phyloP scores from a whole-genome alignment of 2,329 filamentous ascomycete species.

The Diaporthe capsici region DNA sequence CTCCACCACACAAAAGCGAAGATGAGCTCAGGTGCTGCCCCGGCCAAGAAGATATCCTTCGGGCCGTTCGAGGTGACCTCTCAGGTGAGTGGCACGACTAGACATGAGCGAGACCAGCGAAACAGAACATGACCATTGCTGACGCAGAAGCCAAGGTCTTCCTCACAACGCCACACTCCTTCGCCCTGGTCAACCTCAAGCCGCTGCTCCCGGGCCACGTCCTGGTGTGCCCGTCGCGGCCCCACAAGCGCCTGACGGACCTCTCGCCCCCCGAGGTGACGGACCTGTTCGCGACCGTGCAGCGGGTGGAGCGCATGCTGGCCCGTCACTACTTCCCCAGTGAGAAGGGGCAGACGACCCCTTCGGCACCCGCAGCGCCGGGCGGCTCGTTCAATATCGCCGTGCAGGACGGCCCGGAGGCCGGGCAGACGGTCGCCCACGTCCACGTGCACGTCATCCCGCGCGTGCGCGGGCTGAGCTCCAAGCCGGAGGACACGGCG shows the following conservation, averaged over 20 bases:
- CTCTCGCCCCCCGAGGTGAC: conserved; percentile 78
- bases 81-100: conserved; percentile 66
- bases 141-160: conserved; percentile 76
- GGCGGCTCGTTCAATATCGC: conserved; percentile 88
- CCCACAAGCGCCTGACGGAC: conserved; percentile 81
- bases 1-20: conserved; percentile 29
- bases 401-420: conserved; percentile 91
- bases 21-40: conserved; percentile 37
- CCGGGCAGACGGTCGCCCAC: conserved; percentile 94
- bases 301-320: conserved; percentile 84
- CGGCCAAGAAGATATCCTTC: conserved; percentile 68
- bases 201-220: conserved; percentile 94
- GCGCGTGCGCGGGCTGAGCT: conserved; percentile 70
- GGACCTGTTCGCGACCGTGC: conserved; percentile 91
- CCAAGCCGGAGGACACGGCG: conserved; percentile 52
- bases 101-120: background rate
- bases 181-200: conserved; percentile 95
- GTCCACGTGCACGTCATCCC: conserved; percentile 95
- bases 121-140: background rate
- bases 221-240: conserved; percentile 82
- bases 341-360: too few species aligned
- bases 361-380: too few species aligned
- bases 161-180: conserved; percentile 82
- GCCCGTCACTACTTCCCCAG: conserved; percentile 66
- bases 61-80: conserved; percentile 82